Base-by-base conservation (phyloP, 2,329 filamentous ascomycete genomes). In the Aureobasidium sp. region DNA sequence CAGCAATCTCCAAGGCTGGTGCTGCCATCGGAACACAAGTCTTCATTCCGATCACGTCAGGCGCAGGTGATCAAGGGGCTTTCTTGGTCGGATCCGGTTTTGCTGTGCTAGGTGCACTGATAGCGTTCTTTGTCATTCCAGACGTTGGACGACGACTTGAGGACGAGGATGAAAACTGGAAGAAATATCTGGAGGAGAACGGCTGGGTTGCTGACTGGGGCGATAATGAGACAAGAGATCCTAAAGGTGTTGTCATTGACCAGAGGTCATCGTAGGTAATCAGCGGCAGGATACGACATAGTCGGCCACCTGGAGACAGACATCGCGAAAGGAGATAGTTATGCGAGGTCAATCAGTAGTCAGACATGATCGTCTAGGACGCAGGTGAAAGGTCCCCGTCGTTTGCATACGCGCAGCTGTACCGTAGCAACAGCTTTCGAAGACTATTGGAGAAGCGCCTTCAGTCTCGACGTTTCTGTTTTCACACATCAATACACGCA, bases 1-100 rank as follows among this genome's bases (percentile, higher is more conserved):
- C 88, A 0, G 87, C 87, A 0, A 69, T 85, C 5, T 87, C 87
- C 64, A 91, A 90, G 74, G 82, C 90, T 29, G 70, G 69, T 29
- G 91, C 91, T 3, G 96, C 96, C 66, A 85, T 94, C 14, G 91
- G 91, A 14, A 91, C 89, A 1, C 91, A 88, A 68, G 85, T 94
- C 7, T 91, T 90, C 64, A 88, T 90, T 64, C 73, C 78, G 52
- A 76, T 79, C 36, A 79, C 78, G 62, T 77, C 81, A 61, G 73
- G 75, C 0, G 75, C 81, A n/a, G 71, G 67, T 25, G 89, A 90
- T 1, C 90, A 95, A 72, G 90, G 94, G 66, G 90, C 90, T 0
- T 96, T 96, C 76, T 94, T 87, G 73, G 90, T 96, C 20, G 87
- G 87, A 2, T 89, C 87, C 29, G 79, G 83, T 27, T 76, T 96